phyloP scores from a whole-genome alignment of 2,329 filamentous ascomycete species.

The Cladosporium velox region DNA sequence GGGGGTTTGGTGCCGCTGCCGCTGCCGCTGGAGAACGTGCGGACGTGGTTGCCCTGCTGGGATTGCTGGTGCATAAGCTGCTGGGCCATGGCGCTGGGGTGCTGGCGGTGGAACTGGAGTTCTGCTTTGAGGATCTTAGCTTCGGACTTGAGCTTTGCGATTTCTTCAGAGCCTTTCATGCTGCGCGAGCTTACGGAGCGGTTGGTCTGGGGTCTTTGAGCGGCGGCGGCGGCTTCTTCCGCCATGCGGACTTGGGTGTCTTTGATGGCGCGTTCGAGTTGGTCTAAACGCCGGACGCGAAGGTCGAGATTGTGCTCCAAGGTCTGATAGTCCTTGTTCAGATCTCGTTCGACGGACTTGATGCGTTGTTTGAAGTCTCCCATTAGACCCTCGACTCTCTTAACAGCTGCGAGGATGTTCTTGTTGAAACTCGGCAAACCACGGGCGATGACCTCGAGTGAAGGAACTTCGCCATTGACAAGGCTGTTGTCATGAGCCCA shows the following conservation, averaged over 20 bases:
- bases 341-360: conserved; percentile 79
- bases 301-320: conserved; percentile 79
- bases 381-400: conserved; percentile 80
- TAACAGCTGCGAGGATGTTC: conserved; percentile 83
- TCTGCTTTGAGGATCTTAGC: conserved; percentile 63
- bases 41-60: conserved; percentile 25
- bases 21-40: conserved; percentile 16
- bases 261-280: conserved; percentile 76
- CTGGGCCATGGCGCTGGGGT: conserved; percentile 38
- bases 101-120: conserved; percentile 63
- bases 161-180: conserved; percentile 53
- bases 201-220: conserved; percentile 31
- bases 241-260: conserved; percentile 58
- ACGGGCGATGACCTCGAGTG: conserved; percentile 79
- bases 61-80: conserved; percentile 34
- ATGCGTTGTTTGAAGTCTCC: conserved; percentile 77
- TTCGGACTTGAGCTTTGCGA: conserved; percentile 60
- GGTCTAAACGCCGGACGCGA: conserved; percentile 81
- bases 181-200: conserved; percentile 42
- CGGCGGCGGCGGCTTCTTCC: conserved; percentile 43
- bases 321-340: conserved; percentile 87
- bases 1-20: conserved; percentile 19
- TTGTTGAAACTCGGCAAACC: conserved; percentile 87
- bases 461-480: conserved; percentile 83
- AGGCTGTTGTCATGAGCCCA: conserved; percentile 90